Evolutionary conservation across 2,329 filamentous ascomycete genomes (phyloP).

Genomic region (Xylaria polymorpha): DNA sequence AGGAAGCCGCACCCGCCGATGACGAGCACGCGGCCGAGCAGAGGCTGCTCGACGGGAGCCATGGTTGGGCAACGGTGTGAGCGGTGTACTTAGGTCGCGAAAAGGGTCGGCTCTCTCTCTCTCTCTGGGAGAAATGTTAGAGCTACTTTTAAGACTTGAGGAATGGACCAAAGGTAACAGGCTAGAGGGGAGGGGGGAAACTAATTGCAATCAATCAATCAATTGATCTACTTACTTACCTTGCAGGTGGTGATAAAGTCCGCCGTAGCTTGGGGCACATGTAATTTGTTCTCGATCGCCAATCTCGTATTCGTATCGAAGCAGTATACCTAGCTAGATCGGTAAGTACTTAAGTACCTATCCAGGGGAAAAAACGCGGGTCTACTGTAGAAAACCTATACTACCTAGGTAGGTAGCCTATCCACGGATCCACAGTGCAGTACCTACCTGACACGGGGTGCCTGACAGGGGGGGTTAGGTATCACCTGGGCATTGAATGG

Average conservation of each 20-base stretch:
- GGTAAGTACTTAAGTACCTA: no score
- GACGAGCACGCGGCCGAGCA: slow-evolving; percentile 77
- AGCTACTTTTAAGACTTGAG: not conserved
- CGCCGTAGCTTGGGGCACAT: not conserved
- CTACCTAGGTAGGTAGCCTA: no score
- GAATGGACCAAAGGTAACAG: not conserved
- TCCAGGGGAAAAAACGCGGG: no score
- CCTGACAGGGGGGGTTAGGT: no score
- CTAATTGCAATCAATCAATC: not conserved
- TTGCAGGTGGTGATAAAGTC: not conserved
- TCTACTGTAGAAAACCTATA: no score
- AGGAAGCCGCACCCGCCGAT: slow-evolving; percentile 88
- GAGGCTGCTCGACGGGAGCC: slow-evolving; percentile 50
- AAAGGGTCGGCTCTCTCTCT: no score
- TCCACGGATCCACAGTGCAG: no score
- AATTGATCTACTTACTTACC: not conserved
- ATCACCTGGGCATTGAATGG: no score
- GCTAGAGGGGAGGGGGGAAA: not conserved
- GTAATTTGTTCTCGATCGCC: not conserved
- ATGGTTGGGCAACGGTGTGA: slow-evolving; percentile 30
- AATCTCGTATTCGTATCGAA: slow-evolving; percentile 34
- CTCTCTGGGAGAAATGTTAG: not conserved
- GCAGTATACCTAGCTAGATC: no score
- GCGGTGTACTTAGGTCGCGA: not conserved
- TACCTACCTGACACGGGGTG: no score